These are phyloP conservation scores for Paecilomyces niveus DNA, from an alignment of 2,329 filamentous ascomycete genomes.

Conservation along the genomic window DNA sequence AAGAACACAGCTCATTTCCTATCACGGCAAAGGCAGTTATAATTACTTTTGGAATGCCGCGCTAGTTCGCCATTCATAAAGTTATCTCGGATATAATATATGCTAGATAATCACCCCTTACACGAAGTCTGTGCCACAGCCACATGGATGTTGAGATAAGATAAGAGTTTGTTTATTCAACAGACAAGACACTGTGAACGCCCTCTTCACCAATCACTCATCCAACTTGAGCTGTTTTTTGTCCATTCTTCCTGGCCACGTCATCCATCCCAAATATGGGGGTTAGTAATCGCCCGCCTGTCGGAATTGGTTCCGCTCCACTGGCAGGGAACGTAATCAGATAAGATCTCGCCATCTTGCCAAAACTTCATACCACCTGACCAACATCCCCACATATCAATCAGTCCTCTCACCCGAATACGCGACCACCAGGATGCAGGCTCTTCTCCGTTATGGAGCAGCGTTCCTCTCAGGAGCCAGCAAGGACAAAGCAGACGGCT, in stretches of 20 bases:
- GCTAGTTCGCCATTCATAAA: background rate
- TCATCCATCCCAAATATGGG: background rate
- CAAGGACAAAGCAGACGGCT: conserved; percentile 27
- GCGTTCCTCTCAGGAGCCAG: conserved; percentile 23
- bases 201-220: no score
- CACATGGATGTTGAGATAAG: background rate
- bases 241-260: background rate
- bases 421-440: conserved; percentile 8
- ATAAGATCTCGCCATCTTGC: conserved; percentile 1
- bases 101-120: no score
- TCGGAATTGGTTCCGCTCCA: conserved; percentile 2
- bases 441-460: conserved; percentile 26
- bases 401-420: background rate
- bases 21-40: background rate
- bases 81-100: background rate
- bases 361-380: background rate
- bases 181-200: no score
- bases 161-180: background rate
- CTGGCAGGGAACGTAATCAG: background rate
- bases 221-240: background rate
- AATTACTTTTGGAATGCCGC: background rate
- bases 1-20: background rate
- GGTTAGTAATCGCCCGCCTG: conserved; percentile 8
- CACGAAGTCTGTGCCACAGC: background rate
- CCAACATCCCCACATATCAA: background rate